Conservation (phyloP, 768 basidiomycete genomes). For the Kwoniella pini region DNA sequence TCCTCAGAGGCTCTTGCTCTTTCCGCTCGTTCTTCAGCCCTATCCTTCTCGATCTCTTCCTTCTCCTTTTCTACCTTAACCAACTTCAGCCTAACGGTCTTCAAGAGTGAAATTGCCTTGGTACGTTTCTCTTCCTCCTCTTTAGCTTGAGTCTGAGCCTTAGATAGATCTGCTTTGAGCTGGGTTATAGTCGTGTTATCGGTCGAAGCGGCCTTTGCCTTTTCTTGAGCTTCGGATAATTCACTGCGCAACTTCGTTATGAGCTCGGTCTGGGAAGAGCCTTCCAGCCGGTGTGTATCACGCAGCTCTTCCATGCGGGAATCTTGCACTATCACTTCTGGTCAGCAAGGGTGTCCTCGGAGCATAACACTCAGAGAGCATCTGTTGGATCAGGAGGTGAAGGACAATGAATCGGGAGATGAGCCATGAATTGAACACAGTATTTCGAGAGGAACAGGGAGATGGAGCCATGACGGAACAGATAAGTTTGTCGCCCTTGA, state of each 20-base stretch:
- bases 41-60: constrained; percentile 72
- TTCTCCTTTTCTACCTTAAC: constrained; percentile 93
- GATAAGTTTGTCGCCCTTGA: too few species aligned
- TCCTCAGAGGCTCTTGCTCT: constrained; percentile 64
- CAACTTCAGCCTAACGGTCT: constrained; percentile 94
- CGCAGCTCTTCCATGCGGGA: constrained; percentile 79
- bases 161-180: constrained; percentile 67
- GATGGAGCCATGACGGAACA: too few species aligned
- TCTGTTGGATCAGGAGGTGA: too few species aligned
- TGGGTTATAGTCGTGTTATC: constrained; percentile 63
- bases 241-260: constrained; percentile 71
- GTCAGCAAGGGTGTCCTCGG: constrained; percentile 3
- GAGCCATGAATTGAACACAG: too few species aligned
- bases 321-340: constrained; percentile 67
- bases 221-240: constrained; percentile 68
- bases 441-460: too few species aligned
- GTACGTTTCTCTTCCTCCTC: constrained; percentile 97
- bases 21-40: constrained; percentile 61
- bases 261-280: constrained; percentile 72
- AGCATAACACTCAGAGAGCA: too few species aligned
- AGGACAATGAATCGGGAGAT: too few species aligned
- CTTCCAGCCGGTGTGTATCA: constrained; percentile 78
- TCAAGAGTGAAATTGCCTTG: constrained; percentile 87
- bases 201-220: constrained; percentile 59
- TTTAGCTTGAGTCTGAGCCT: constrained; percentile 66